Evolutionary conservation across 2,329 filamentous ascomycete species (phyloP).

Genomic region (Beauveria varroae): DNA sequence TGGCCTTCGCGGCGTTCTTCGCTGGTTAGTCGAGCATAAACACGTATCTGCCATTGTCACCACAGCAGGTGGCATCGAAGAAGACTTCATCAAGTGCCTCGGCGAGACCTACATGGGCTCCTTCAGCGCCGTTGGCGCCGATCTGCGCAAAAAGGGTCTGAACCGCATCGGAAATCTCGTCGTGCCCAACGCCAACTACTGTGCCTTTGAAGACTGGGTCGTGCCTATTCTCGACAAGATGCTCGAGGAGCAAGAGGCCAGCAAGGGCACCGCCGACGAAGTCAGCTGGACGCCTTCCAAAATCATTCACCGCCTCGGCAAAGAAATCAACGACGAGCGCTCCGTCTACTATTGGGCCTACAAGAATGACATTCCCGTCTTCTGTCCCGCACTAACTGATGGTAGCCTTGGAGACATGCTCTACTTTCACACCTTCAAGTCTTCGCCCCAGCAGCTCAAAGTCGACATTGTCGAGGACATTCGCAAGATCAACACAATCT

Average conservation of each 20-base stretch:
- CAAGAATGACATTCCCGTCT: conserved; percentile 94
- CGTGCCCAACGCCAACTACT: conserved; percentile 93
- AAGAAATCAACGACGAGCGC: conserved; percentile 86
- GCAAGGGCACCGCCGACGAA: conserved; percentile 58
- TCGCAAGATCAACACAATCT: conserved; percentile 82
- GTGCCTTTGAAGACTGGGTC: conserved; percentile 95
- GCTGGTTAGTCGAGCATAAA: conserved; percentile 86
- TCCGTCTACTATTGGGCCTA: conserved; percentile 97
- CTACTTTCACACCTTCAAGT: conserved; percentile 95
- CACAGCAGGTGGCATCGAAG: conserved; percentile 90
- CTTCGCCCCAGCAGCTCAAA: conserved; percentile 71
- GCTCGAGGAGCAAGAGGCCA: conserved; percentile 86
- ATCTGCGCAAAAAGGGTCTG: conserved; percentile 74
- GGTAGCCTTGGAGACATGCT: conserved; percentile 96
- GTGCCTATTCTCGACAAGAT: conserved; percentile 91
- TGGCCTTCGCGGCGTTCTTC: conserved; percentile 81
- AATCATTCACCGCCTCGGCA: conserved; percentile 80
- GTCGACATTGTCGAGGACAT: conserved; percentile 95
- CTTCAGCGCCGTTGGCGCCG: conserved; percentile 70
- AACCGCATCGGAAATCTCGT: conserved; percentile 95
- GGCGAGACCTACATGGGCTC: conserved; percentile 88
- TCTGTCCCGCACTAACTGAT: conserved; percentile 93
- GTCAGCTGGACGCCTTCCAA: conserved; percentile 92
- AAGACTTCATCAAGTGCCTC: conserved; percentile 97
- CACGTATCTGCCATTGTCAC: conserved; percentile 93